phyloP scores from a whole-genome alignment of 768 basidiomycete genomes.

The Chiua virens region DNA sequence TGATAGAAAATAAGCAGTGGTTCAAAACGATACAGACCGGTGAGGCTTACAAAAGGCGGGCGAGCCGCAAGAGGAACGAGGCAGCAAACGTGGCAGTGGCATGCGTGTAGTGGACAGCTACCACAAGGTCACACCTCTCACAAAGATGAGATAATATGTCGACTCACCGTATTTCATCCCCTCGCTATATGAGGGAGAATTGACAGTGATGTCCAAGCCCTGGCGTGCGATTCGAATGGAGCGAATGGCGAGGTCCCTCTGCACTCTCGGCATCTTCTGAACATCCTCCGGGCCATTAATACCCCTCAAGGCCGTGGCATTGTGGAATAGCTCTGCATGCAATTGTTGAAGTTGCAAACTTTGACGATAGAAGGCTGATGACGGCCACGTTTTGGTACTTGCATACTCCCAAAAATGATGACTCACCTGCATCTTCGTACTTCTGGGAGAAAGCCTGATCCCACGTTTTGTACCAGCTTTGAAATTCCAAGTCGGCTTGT shows the following conservation, averaged over 20 bases:
- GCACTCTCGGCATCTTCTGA: conserved; percentile 74
- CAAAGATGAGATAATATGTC: not conserved
- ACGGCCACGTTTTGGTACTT: not conserved
- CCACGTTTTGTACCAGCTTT: conserved; percentile 80
- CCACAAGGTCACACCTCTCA: conserved; percentile 1
- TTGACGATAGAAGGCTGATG: conserved; percentile 82
- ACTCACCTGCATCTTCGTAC: conserved; percentile 76
- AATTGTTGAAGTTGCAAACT: conserved; percentile 84
- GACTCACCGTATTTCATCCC: conserved; percentile 86
- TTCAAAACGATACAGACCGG: not conserved
- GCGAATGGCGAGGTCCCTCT: conserved; percentile 75
- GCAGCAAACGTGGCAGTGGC: conserved; percentile 93
- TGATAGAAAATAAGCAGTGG: conserved; percentile 26
- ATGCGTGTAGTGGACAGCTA: conserved; percentile 89
- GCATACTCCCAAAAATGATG: conserved; percentile 1
- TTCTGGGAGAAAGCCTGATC: conserved; percentile 78
- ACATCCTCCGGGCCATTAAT: conserved; percentile 88
- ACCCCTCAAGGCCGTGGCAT: conserved; percentile 77
- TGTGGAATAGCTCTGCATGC: conserved; percentile 85
- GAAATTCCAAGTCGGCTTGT: conserved; percentile 75
- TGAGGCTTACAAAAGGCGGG: conserved; percentile 78
- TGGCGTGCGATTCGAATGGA: conserved; percentile 82
- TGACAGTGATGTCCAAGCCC: conserved; percentile 83
- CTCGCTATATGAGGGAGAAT: conserved; percentile 80
- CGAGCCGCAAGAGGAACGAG: conserved; percentile 82